phyloP scores from a whole-genome alignment of 148 eudicot genomes.

The Vaccinium vitisidaea region DNA sequence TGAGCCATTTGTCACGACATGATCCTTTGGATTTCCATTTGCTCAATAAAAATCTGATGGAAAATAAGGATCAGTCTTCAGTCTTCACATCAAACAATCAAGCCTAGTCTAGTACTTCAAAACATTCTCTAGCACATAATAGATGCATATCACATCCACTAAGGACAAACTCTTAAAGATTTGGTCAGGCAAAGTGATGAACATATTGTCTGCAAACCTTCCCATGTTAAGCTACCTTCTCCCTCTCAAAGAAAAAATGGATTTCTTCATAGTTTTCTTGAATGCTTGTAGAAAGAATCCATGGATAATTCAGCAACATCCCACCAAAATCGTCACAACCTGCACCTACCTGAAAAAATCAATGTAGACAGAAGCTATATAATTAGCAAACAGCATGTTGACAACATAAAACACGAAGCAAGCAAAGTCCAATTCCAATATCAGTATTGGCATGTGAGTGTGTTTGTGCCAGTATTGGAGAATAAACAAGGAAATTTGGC shows the following conservation, averaged over 20 bases:
- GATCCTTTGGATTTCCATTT: slow-evolving; percentile 3
- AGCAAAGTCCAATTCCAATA: not conserved
- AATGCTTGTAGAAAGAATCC: slow-evolving; percentile 74
- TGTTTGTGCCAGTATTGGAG: not conserved
- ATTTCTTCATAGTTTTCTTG: slow-evolving; percentile 51
- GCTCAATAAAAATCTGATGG: not conserved
- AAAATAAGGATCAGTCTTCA: not conserved
- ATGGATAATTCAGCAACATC: slow-evolving; percentile 79
- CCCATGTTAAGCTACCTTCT: slow-evolving; percentile 46
- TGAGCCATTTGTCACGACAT: not conserved
- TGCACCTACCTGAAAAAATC: slow-evolving; percentile 46
- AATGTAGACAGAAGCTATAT: not conserved
- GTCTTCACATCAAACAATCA: not conserved
- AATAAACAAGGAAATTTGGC: too few species aligned
- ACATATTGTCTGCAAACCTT: slow-evolving; percentile 1
- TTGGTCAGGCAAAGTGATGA: not conserved
- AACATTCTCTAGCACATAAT: not conserved
- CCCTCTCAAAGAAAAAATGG: slow-evolving; percentile 46
- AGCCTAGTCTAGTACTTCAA: not conserved
- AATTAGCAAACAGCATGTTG: not conserved
- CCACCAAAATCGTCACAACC: slow-evolving; percentile 39
- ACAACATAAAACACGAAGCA: not conserved
- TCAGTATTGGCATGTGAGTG: not conserved
- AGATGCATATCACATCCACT: not conserved
- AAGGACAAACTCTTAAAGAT: not conserved